phyloP scores from a whole-genome alignment of 192 early-diverging fungal genomes.

The Spizellomyces sp. region DNA sequence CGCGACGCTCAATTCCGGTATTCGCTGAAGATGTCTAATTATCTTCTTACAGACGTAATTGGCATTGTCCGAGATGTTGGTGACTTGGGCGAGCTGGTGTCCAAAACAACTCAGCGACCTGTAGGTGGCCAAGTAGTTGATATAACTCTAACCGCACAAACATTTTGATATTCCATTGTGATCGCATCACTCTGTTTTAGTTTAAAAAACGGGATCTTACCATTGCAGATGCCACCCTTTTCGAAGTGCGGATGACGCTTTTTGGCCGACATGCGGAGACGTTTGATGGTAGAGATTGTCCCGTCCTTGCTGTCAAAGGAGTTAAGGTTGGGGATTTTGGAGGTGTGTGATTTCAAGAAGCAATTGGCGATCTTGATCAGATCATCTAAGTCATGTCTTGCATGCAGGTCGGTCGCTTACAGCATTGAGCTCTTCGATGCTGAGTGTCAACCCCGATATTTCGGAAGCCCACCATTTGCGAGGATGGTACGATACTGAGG shows the following conservation, averaged over 20 bases:
- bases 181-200: constrained; percentile 23
- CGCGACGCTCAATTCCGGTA: not conserved
- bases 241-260: constrained; percentile 74
- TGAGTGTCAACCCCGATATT: constrained; percentile 74
- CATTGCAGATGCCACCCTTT: constrained; percentile 75
- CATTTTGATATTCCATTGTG: not conserved
- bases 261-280: constrained; percentile 84
- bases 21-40: constrained; percentile 5
- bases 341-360: constrained; percentile 37
- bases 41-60: constrained; percentile 69
- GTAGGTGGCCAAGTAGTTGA: constrained; percentile 41
- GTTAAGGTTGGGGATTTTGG: constrained; percentile 86
- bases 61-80: constrained; percentile 70
- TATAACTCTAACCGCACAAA: too few relatives aligned
- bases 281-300: constrained; percentile 48
- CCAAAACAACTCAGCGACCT: constrained; percentile 62
- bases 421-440: constrained; percentile 52
- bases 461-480: constrained; percentile 70
- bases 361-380: not conserved
- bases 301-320: constrained; percentile 84
- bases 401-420: constrained; percentile 42
- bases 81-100: constrained; percentile 60
- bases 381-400: not conserved
- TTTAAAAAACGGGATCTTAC: constrained; percentile 81
- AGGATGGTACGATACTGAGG: constrained; percentile 66